Conservation (phyloP, 2,329 filamentous ascomycete genomes). For the Xylaria sp. region DNA sequence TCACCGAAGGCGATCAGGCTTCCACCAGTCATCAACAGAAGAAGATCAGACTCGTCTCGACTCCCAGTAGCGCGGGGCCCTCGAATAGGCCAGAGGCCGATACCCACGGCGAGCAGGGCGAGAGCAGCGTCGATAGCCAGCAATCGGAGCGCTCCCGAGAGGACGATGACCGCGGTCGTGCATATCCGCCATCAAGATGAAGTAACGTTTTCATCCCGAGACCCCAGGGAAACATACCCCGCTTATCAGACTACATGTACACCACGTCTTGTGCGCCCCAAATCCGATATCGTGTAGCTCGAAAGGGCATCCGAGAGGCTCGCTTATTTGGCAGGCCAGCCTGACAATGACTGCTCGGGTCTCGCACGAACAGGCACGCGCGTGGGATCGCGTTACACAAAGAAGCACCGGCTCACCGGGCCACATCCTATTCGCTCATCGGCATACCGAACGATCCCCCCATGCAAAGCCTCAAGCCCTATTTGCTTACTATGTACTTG, state of each 20-base stretch:
- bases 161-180: neutral
- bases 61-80: neutral
- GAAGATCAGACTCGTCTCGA: neutral
- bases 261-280: too few species aligned
- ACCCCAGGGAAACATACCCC: neutral
- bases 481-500: too few species aligned
- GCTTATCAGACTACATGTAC: neutral
- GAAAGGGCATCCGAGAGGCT: neutral
- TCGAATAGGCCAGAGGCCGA: neutral
- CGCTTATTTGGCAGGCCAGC: neutral
- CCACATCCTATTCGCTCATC: too few species aligned
- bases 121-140: neutral
- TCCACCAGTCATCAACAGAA: neutral
- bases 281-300: neutral
- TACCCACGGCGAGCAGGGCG: neutral
- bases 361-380: too few species aligned
- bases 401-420: neutral
- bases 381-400: neutral
- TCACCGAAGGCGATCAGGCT: neutral
- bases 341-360: neutral
- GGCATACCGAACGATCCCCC: too few species aligned
- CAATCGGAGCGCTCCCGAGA: conserved; percentile 2
- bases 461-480: too few species aligned
- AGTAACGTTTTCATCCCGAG: neutral
- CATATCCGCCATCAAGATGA: neutral